Percentiles rank a stretch among this genome's conserved stretches.
These are phyloP conservation scores for Carex sylvatica DNA, from an alignment of 202 grass and related monocot genomes.

Conservation along the genomic window DNA sequence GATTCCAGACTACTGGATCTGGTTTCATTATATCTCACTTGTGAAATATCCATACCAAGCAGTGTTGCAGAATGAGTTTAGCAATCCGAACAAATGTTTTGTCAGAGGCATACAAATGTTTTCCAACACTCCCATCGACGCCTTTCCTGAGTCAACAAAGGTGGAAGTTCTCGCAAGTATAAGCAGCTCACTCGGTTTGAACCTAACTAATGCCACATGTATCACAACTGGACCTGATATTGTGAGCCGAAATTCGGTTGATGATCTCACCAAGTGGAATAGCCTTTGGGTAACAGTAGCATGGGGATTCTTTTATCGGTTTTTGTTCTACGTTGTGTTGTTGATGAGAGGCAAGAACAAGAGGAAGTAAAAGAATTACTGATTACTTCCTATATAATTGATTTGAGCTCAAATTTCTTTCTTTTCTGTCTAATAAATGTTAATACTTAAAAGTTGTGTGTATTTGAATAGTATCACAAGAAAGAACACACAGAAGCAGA, in stretches of 20 bases:
- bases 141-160: slow-evolving; percentile 36
- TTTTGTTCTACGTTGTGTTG: slow-evolving; percentile 61
- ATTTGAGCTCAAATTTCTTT: not conserved
- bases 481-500: not conserved
- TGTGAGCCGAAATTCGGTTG: slow-evolving; percentile 37
- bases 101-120: slow-evolving; percentile 74
- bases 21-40: slow-evolving; percentile 73
- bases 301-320: slow-evolving; percentile 59
- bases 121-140: slow-evolving; percentile 53
- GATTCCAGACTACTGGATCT: slow-evolving; percentile 62
- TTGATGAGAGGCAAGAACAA: slow-evolving; percentile 54
- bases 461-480: not conserved
- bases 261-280: slow-evolving; percentile 62
- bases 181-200: slow-evolving; percentile 46
- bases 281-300: slow-evolving; percentile 53
- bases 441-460: not conserved
- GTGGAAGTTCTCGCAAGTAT: slow-evolving; percentile 45
- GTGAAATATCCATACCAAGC: slow-evolving; percentile 79
- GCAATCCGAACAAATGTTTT: slow-evolving; percentile 49
- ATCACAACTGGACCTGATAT: slow-evolving; percentile 55
- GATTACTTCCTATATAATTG: not conserved
- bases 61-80: slow-evolving; percentile 76
- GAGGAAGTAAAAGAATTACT: slow-evolving; percentile 32
- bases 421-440: not conserved
- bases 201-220: slow-evolving; percentile 49